Evolutionary conservation across 2,329 filamentous ascomycete species (phyloP).

Genomic region (Plectosphaerella cucumerina): DNA sequence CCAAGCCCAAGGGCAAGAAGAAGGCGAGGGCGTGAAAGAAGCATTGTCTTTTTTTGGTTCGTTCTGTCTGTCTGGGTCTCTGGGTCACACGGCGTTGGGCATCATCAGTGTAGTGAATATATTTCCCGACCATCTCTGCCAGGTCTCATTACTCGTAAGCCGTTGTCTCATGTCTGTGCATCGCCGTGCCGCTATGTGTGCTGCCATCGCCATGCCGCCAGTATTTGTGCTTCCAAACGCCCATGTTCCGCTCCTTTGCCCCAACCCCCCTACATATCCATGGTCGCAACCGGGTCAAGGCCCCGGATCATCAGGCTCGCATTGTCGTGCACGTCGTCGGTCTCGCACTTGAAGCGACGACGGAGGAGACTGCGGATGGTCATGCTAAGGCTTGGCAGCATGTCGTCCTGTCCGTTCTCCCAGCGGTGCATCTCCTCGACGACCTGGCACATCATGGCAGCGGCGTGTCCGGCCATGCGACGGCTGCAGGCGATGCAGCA

Average conservation of each 20-base stretch:
- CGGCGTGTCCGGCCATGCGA: slow-evolving; percentile 5
- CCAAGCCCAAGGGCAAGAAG: slow-evolving; percentile 3
- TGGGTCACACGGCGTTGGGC: background rate
- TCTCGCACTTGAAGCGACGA: background rate
- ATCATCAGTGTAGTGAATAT: background rate
- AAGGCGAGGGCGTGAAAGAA: slow-evolving; percentile 4
- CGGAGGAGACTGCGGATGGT: background rate
- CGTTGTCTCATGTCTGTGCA: too few relatives aligned
- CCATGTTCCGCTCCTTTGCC: too few relatives aligned
- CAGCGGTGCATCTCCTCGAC: slow-evolving; percentile 10
- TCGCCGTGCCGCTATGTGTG: too few relatives aligned
- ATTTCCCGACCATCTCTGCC: background rate
- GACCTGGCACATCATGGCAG: slow-evolving; percentile 8
- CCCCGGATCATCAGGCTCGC: background rate
- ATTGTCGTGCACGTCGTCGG: background rate
- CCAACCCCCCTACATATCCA: too few relatives aligned
- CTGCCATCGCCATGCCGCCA: too few relatives aligned
- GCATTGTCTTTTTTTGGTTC: too few relatives aligned
- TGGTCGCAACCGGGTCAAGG: too few relatives aligned
- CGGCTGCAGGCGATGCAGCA: background rate
- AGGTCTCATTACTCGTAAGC: too few relatives aligned
- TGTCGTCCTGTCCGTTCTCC: slow-evolving; percentile 9
- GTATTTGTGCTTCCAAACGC: too few relatives aligned
- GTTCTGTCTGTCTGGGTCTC: background rate
- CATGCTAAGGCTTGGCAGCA: slow-evolving; percentile 11